These are phyloP conservation scores for Ploettnerulaceae sp. DNA, from an alignment of 2,329 filamentous ascomycete species.

Conservation along the genomic window DNA sequence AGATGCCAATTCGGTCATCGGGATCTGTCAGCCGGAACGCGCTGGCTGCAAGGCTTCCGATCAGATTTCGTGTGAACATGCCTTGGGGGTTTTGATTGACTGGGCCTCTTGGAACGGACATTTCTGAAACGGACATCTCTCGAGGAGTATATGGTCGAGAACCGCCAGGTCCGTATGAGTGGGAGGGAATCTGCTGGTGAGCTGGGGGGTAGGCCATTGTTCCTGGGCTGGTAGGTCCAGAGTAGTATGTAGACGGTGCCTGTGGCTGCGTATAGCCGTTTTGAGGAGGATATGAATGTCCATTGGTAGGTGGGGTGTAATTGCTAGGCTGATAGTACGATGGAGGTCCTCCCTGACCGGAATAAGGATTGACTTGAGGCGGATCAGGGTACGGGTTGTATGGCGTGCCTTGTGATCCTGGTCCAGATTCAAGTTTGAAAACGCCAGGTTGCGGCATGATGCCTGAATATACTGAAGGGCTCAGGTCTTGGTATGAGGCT, in stretches of 20 bases:
- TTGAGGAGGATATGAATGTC: slow-evolving; percentile 27
- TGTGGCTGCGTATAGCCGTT: slow-evolving; percentile 39
- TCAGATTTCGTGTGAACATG: slow-evolving; percentile 93
- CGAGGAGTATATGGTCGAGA: slow-evolving; percentile 17
- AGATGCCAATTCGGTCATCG: slow-evolving; percentile 78
- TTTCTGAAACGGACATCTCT: slow-evolving; percentile 21
- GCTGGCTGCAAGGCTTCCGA: slow-evolving; percentile 85
- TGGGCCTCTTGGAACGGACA: slow-evolving; percentile 21
- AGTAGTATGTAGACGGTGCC: slow-evolving; percentile 19
- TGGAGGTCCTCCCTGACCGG: slow-evolving; percentile 19
- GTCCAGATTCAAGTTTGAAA: slow-evolving; percentile 19
- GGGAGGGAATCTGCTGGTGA: slow-evolving; percentile 16
- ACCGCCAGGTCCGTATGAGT: slow-evolving; percentile 9
- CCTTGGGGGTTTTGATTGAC: slow-evolving; percentile 52
- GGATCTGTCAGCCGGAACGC: slow-evolving; percentile 79
- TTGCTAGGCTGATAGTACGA: slow-evolving; percentile 25
- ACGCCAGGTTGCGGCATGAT: slow-evolving; percentile 20
- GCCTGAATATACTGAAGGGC: slow-evolving; percentile 33
- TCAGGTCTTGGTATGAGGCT: slow-evolving; percentile 60
- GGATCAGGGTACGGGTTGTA: slow-evolving; percentile 29
- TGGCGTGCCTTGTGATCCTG: slow-evolving; percentile 9
- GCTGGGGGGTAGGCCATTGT: slow-evolving; percentile 9
- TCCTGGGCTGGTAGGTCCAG: slow-evolving; percentile 7
- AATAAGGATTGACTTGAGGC: slow-evolving; percentile 27
- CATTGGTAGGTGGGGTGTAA: slow-evolving; percentile 20